A percentile compares a stretch with the other conserved stretches of the same genome.
These are phyloP conservation scores for Scenedesmus sp. DNA, from an alignment of 163 green algal genomes.

Conservation along the genomic window DNA sequence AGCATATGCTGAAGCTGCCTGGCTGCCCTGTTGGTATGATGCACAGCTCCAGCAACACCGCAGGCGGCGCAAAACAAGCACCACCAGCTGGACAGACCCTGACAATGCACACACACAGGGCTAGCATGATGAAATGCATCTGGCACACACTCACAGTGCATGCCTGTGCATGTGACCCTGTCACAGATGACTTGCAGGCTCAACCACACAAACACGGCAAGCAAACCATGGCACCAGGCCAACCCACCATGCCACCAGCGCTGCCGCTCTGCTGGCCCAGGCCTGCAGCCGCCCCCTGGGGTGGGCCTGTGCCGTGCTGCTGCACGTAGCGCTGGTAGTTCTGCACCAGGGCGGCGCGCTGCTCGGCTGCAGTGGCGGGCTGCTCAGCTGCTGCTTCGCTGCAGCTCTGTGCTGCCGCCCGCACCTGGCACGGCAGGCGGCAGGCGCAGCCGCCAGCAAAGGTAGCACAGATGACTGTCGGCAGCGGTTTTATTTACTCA, in stretches of 20 bases:
- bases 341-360: slow-evolving; percentile 15
- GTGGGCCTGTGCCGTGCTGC: slow-evolving; percentile 31
- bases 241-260: not conserved
- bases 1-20: no score
- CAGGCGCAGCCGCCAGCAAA: not conserved
- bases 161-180: no score
- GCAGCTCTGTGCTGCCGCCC: slow-evolving; percentile 4
- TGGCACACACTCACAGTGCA: no score
- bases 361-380: not conserved
- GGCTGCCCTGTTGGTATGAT: no score
- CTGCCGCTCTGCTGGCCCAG: not conserved
- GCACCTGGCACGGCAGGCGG: not conserved
- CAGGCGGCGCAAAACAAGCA: no score
- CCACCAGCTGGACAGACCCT: no score
- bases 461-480: no score
- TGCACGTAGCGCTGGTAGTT: slow-evolving; percentile 1
- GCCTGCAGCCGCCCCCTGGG: not conserved
- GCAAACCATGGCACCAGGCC: not conserved
- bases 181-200: not conserved
- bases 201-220: not conserved
- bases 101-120: no score
- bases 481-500: no score
- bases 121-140: no score
- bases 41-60: no score
- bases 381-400: not conserved